Percentiles rank a stretch among this genome's conserved stretches.
Conservation (phyloP, 2,329 filamentous ascomycete species). For the Hortaea werneckii region DNA sequence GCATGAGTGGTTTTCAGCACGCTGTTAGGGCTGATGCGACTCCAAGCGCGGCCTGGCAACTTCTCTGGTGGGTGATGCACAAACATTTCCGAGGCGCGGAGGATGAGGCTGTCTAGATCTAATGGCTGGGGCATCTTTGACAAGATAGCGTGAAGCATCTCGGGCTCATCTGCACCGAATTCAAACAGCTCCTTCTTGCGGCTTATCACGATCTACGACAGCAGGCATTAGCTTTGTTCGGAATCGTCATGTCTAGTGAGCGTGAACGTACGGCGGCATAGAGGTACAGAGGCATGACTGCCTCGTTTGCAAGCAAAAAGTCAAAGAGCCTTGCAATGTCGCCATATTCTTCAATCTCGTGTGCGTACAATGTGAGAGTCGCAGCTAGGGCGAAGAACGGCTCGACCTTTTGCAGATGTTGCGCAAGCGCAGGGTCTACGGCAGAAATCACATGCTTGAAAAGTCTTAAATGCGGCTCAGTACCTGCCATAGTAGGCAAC, state of each 20-base stretch:
- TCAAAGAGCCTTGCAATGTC: conserved; percentile 89
- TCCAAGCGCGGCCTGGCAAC: conserved; percentile 57
- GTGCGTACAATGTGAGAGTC: conserved; percentile 89
- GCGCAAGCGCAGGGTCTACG: conserved; percentile 61
- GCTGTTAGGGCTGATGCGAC: conserved; percentile 60
- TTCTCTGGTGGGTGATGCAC: conserved; percentile 58
- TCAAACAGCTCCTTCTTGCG: conserved; percentile 77
- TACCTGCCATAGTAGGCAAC: conserved; percentile 76
- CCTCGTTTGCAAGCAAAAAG: conserved; percentile 75
- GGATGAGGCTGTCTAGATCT: conserved; percentile 68
- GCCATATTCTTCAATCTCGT: conserved; percentile 83
- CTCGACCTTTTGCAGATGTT: conserved; percentile 48
- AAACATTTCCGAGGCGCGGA: conserved; percentile 54
- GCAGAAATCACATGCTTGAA: conserved; percentile 70
- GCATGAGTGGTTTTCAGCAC: conserved; percentile 70
- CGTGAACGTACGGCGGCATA: conserved; percentile 52
- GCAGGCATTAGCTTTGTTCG: neutral
- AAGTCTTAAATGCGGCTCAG: conserved; percentile 73
- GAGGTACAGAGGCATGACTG: conserved; percentile 82
- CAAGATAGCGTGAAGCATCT: conserved; percentile 83
- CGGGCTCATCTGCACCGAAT: conserved; percentile 70
- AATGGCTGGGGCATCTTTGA: conserved; percentile 76
- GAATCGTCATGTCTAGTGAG: conserved; percentile 1
- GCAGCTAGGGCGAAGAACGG: conserved; percentile 92
- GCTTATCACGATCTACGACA: conserved; percentile 58